phyloP scores from a whole-genome alignment of 306 rosid genomes.

The Lathyrus aphaca region DNA sequence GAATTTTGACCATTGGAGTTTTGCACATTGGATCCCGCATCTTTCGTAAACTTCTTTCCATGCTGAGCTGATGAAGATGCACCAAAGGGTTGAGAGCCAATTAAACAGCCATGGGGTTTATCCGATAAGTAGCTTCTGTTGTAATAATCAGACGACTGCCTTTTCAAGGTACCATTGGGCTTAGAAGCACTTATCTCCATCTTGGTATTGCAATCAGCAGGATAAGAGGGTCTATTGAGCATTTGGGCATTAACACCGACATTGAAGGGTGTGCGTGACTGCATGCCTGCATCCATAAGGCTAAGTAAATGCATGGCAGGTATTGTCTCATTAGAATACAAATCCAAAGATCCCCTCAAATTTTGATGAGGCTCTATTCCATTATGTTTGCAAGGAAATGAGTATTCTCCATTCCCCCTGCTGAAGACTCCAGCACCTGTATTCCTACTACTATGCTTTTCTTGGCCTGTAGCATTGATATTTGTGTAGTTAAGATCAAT shows the following conservation, averaged over 20 bases:
- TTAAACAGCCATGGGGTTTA: slow-evolving; percentile 61
- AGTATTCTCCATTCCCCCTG: slow-evolving; percentile 61
- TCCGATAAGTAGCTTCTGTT: slow-evolving; percentile 52
- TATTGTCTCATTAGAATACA: slow-evolving; percentile 87
- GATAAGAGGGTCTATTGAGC: slow-evolving; percentile 62
- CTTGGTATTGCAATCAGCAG: slow-evolving; percentile 56
- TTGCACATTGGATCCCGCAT: slow-evolving; percentile 47
- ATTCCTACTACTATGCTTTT: slow-evolving; percentile 57
- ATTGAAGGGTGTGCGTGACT: slow-evolving; percentile 63
- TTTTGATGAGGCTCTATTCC: slow-evolving; percentile 63
- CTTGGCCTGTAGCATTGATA: slow-evolving; percentile 54
- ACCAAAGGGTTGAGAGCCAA: slow-evolving; percentile 50
- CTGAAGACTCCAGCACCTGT: slow-evolving; percentile 54
- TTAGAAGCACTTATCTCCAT: slow-evolving; percentile 59
- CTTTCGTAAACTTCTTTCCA: slow-evolving; percentile 44
- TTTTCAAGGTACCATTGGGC: slow-evolving; percentile 49
- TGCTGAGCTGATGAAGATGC: slow-evolving; percentile 62
- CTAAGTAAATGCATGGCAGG: slow-evolving; percentile 99
- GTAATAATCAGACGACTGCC: slow-evolving; percentile 51
- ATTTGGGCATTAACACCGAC: slow-evolving; percentile 51
- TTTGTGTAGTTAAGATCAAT: slow-evolving; percentile 54
- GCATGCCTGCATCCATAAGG: slow-evolving; percentile 95
- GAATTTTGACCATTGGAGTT: slow-evolving; percentile 51
- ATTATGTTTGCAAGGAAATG: slow-evolving; percentile 56
- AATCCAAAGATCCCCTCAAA: slow-evolving; percentile 63